phyloP scores from a whole-genome alignment of 140 eudicot species.

The Stevia rebaudiana region DNA sequence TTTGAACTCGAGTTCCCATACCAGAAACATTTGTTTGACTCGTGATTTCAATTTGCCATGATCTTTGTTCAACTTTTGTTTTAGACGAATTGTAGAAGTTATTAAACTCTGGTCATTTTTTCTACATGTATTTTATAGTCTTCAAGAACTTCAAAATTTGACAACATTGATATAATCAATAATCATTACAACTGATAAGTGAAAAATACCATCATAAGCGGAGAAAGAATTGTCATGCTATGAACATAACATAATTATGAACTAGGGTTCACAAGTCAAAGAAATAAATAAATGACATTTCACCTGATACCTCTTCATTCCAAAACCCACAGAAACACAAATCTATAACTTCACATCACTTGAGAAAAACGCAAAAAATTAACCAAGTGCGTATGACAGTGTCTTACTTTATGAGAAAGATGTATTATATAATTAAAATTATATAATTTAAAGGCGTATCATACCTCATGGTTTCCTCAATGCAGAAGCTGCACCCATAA shows the following conservation, averaged over 20 bases:
- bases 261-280: constrained; percentile 8
- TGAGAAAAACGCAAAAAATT: neutral
- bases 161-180: neutral
- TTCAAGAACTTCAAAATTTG: neutral
- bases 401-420: neutral
- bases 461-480: constrained; percentile 76
- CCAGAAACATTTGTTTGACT: constrained; percentile 3
- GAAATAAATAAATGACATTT: constrained; percentile 25
- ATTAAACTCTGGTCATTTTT: too few species aligned
- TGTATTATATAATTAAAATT: neutral
- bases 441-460: neutral
- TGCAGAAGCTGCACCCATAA: constrained; percentile 98
- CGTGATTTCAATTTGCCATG: neutral
- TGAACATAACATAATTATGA: neutral
- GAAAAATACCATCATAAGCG: neutral
- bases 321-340: constrained; percentile 15
- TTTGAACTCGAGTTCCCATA: constrained; percentile 3
- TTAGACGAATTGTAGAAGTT: neutral
- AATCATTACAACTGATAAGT: too few species aligned
- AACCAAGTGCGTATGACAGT: neutral
- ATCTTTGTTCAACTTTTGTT: neutral
- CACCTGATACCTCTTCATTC: neutral
- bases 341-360: constrained; percentile 15
- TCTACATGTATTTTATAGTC: neutral
- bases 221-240: constrained; percentile 10